Base-by-base conservation (phyloP, 2,329 filamentous ascomycete genomes). In the Lecanicillium sp. region DNA sequence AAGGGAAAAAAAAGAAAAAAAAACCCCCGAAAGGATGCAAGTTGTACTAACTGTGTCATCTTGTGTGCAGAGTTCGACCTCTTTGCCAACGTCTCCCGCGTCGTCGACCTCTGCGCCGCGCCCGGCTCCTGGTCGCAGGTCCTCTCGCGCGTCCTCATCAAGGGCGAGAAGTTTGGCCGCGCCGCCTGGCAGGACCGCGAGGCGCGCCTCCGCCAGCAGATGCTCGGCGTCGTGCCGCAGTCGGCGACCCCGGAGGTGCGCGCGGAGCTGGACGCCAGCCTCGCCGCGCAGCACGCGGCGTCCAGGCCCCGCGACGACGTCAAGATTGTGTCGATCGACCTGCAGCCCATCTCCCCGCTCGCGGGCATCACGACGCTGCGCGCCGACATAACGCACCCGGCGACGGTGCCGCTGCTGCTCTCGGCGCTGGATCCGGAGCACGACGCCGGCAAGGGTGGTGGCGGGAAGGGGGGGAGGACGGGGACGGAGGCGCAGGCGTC, bases 121-220 rank as follows among this genome's bases (percentile, higher is more conserved):
- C 93, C 93, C 0, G 93, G 93, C 23, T 95, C 89, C 60, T 98
- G 93, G 93, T 95, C 89, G 40, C 93, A 98, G 66, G 93, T 98
- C 0, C 78, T 98, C 12, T 97, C 91, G 11, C 81, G 93, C 17
- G 87, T 96, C 0, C 71, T 98, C 49, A 95, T 97, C 66, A 90
- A 93, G 66, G 89, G 90, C 43, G 90, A 97, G 68, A 88, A 84
- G 55, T 94, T 96, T 56, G 90, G 90, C 4, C 78, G 88, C 20
- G 74, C 83, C 48, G 86, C 89, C 49, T 96, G 89, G 90, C 82
- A 94, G 63, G 87, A 95, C 65, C 84, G 86, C 59, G 84, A 91
- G 60, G 79, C 82, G 51, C 75, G 76, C 54, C 72, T 87, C 60
- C 72, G 77, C 47, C 74, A 80, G 62, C 71, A 79, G 56, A 79